Evolutionary conservation across 1,139 yeast species (phyloP).

Genomic region (Wickerhamomyces sp.): DNA sequence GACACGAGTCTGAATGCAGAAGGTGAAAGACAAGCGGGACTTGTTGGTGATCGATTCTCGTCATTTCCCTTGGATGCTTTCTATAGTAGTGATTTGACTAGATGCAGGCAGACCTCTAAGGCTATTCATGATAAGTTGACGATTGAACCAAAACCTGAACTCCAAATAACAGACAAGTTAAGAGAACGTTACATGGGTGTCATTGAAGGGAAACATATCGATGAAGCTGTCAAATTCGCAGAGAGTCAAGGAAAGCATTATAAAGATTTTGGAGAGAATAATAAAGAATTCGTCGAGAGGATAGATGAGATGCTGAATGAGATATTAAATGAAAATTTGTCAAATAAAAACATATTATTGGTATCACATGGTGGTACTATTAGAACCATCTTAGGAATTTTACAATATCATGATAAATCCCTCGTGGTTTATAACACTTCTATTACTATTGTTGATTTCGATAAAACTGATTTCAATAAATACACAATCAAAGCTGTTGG

Average conservation of each 20-base stretch:
- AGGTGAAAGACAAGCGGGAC: conserved; percentile 53
- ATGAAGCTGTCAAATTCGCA: conserved; percentile 60
- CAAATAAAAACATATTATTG: conserved; percentile 47
- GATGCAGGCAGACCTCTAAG: conserved; percentile 46
- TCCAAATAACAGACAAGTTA: conserved; percentile 32
- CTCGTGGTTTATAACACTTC: conserved; percentile 65
- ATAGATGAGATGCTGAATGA: conserved; percentile 44
- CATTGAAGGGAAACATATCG: conserved; percentile 67
- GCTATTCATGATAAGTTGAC: conserved; percentile 9
- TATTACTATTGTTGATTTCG: conserved; percentile 56
- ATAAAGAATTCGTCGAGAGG: conserved; percentile 42
- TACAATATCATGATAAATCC: conserved; percentile 41
- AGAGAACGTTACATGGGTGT: conserved; percentile 82
- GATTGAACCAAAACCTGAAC: conserved; percentile 12
- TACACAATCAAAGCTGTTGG: conserved; percentile 52
- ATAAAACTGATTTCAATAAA: conserved; percentile 29
- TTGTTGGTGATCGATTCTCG: conserved; percentile 40
- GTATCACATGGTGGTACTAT: conserved; percentile 90
- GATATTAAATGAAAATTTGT: conserved; percentile 34
- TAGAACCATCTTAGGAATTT: conserved; percentile 44
- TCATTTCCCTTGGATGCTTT: conserved; percentile 44
- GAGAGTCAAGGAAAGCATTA: conserved; percentile 39
- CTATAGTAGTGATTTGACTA: conserved; percentile 52
- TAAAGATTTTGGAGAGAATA: conserved; percentile 53
- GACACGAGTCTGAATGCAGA: conserved; percentile 53